phyloP scores from a whole-genome alignment of 768 basidiomycete genomes.

The Macrolepiota dolichaula region DNA sequence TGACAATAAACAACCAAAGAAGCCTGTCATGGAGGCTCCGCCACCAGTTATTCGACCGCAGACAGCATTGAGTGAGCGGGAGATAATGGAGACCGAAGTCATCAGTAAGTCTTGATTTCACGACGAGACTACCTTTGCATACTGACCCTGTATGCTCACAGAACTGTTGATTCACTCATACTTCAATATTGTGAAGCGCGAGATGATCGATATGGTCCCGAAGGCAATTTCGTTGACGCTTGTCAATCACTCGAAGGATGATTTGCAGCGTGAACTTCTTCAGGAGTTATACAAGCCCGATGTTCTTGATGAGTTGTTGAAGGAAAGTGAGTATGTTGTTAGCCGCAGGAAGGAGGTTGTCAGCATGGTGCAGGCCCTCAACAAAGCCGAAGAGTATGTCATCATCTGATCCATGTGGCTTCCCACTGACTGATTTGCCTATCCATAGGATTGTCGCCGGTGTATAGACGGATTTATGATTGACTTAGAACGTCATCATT shows the following conservation, averaged over 20 bases:
- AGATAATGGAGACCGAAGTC: slow-evolving; percentile 98
- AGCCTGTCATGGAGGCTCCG: slow-evolving; percentile 60
- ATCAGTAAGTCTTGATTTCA: slow-evolving; percentile 71
- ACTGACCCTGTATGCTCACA: slow-evolving; percentile 24
- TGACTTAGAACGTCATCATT: neutral
- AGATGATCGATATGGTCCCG: slow-evolving; percentile 99
- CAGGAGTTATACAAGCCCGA: slow-evolving; percentile 98
- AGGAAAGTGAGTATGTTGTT: slow-evolving; percentile 90
- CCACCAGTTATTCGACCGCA: slow-evolving; percentile 88
- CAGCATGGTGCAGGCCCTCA: slow-evolving; percentile 89
- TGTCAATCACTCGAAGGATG: slow-evolving; percentile 91
- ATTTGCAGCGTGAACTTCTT: slow-evolving; percentile 88
- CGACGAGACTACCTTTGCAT: neutral
- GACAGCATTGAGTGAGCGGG: slow-evolving; percentile 86
- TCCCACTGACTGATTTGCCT: slow-evolving; percentile 10
- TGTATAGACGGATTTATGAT: slow-evolving; percentile 19
- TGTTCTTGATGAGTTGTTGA: slow-evolving; percentile 90
- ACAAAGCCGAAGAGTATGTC: slow-evolving; percentile 94
- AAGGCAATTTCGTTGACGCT: slow-evolving; percentile 92
- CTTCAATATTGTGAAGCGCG: slow-evolving; percentile 97
- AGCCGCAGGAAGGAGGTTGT: slow-evolving; percentile 91
- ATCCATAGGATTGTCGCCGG: slow-evolving; percentile 28
- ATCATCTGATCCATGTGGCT: slow-evolving; percentile 1
- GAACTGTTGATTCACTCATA: slow-evolving; percentile 96
- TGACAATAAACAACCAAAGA: slow-evolving; percentile 54